phyloP scores from a whole-genome alignment of 768 basidiomycete genomes.

The Piloderma croceum region DNA sequence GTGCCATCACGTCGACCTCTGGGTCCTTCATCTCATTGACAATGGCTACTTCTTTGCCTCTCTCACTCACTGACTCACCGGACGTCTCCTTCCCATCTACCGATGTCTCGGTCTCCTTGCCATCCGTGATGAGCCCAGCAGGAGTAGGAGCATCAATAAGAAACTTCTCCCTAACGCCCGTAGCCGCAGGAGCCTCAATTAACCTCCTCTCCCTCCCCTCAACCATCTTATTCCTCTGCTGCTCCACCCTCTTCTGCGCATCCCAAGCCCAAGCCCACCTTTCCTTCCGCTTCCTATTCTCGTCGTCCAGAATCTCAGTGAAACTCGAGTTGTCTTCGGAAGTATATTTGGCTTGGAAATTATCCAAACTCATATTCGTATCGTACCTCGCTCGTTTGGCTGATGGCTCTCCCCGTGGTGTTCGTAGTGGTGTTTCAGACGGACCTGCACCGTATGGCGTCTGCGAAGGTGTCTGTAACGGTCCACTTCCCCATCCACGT shows the following conservation, averaged over 20 bases:
- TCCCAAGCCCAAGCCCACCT: conserved; percentile 93
- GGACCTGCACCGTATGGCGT: conserved; percentile 61
- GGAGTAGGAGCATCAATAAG: conserved; percentile 54
- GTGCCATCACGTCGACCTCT: conserved; percentile 72
- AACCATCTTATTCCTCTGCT: conserved; percentile 56
- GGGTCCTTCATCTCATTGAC: conserved; percentile 13
- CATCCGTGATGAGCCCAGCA: conserved; percentile 47
- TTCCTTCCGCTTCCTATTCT: conserved; percentile 78
- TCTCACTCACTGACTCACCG: conserved; percentile 15
- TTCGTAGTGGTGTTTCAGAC: conserved; percentile 61
- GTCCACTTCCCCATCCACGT: conserved; percentile 26
- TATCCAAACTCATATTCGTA: conserved; percentile 63
- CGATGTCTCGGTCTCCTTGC: conserved; percentile 25
- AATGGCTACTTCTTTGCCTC: conserved; percentile 18
- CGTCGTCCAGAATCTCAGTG: conserved; percentile 83
- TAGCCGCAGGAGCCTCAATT: conserved; percentile 56
- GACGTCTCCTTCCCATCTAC: conserved; percentile 20
- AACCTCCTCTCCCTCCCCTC: conserved; percentile 66
- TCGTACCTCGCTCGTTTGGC: conserved; percentile 58
- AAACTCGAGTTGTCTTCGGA: conserved; percentile 98
- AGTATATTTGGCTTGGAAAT: conserved; percentile 87
- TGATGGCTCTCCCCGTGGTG: conserved; percentile 32
- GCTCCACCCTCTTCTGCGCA: conserved; percentile 77
- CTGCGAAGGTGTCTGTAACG: conserved; percentile 41
- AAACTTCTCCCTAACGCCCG: conserved; percentile 66